phyloP scores from a whole-genome alignment of 2,329 filamentous ascomycete species.

The Penicillium glabrum region DNA sequence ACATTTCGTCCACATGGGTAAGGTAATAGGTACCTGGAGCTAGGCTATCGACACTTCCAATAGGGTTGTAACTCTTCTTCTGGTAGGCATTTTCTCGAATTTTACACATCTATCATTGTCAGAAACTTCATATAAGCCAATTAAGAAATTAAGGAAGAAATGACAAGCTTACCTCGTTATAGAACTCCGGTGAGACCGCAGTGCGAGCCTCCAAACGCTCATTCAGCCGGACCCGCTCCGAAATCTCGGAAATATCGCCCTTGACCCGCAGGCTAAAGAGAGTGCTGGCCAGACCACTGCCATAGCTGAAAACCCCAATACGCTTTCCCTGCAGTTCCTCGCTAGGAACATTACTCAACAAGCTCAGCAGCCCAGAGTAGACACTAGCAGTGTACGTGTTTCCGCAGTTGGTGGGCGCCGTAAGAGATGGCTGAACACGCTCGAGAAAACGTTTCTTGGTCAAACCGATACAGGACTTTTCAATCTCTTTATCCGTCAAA shows the following conservation, averaged over 20 bases:
- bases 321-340: background rate
- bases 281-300: slow-evolving; percentile 3
- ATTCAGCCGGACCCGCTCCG: background rate
- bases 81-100: background rate
- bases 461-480: slow-evolving; percentile 45
- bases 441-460: slow-evolving; percentile 74
- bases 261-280: slow-evolving; percentile 5
- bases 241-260: background rate
- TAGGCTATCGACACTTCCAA: background rate
- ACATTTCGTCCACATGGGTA: background rate
- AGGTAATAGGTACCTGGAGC: background rate
- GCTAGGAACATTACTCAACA: slow-evolving; percentile 56
- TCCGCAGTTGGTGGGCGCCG: slow-evolving; percentile 67
- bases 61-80: background rate
- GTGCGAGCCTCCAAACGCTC: slow-evolving; percentile 3
- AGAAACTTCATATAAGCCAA: background rate
- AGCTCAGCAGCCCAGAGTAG: slow-evolving; percentile 49
- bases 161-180: slow-evolving; percentile 1
- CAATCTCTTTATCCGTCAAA: background rate
- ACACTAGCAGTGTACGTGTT: slow-evolving; percentile 56
- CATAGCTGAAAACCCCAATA: slow-evolving; percentile 1
- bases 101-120: background rate
- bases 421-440: slow-evolving; percentile 65
- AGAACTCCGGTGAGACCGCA: slow-evolving; percentile 1
- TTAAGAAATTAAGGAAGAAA: background rate